Evolutionary conservation across 140 eudicot species (phyloP), one percentile per base, ranked within the genome.

Genomic region (Bidens hawaiensis): DNA sequence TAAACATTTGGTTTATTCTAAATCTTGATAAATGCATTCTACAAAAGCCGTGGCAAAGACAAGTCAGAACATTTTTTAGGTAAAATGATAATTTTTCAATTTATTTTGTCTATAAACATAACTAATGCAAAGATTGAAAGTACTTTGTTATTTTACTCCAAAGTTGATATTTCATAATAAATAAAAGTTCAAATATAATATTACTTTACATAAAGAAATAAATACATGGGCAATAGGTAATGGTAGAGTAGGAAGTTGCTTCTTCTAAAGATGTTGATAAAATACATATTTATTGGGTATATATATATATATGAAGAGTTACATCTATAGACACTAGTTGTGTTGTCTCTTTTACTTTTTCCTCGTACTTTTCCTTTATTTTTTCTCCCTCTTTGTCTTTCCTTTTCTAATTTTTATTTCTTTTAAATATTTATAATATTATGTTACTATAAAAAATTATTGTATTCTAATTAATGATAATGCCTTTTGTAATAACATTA

Each of bases 271-370:
- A 49, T 49, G 16, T 49, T 21, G 24, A 49, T 49, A 49, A 49
- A 49, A 49, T 21, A 22, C 56, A 49, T 49, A 19, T 19, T 21
- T 34, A 13, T 42, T 4, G 10, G 18, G n/a, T n/a, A n/a, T n/a
- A n/a, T n/a, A n/a, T 34, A 30, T 11, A 51, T 23, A 23, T 51
- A 25, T 24, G 24, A 25, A 52, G 18, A 25, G 59, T 52, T 52
- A 24, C 38, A 52, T 24, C 36, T 52, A 14, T 24, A 25, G 38
- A 52, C 12, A 4, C 60, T 25, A 52, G 60, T 52, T 52, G 60
- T 25, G 38, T 52, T 25, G 36, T 52, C 4, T 52, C 60, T 52
- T 25, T 52, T 52, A 52, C 60, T 25, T 52, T 52, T 52, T 25
- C 12, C 11, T 22, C n/a, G 6, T 25, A 19, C 15, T 52, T 25